phyloP scores from a whole-genome alignment of 805 yeast species.

The Saturnispora besseyi region DNA sequence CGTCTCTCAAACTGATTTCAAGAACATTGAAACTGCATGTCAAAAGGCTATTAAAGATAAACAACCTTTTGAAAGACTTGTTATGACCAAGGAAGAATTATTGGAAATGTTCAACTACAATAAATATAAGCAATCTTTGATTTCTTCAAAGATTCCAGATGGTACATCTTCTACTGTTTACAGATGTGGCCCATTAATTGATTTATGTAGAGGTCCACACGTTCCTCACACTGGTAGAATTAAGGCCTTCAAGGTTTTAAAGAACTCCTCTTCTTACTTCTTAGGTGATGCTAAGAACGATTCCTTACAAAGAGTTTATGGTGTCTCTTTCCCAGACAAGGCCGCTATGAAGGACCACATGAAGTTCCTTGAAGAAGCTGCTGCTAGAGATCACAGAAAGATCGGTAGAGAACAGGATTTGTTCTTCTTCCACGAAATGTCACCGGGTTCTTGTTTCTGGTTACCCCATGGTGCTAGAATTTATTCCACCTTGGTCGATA shows the following conservation, averaged over 20 bases:
- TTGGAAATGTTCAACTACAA: slow-evolving; percentile 91
- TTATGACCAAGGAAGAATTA: slow-evolving; percentile 82
- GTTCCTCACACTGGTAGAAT: slow-evolving; percentile 95
- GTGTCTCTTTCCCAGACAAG: slow-evolving; percentile 98
- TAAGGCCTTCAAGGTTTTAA: slow-evolving; percentile 86
- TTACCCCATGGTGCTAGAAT: slow-evolving; percentile 98
- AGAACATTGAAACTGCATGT: slow-evolving; percentile 74
- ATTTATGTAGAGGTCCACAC: slow-evolving; percentile 96
- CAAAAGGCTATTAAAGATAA: slow-evolving; percentile 88
- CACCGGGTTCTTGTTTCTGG: slow-evolving; percentile 99
- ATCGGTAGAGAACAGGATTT: slow-evolving; percentile 95
- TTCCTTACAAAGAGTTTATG: slow-evolving; percentile 93
- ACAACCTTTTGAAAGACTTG: slow-evolving; percentile 91
- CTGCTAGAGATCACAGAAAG: slow-evolving; percentile 91
- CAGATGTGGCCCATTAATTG: slow-evolving; percentile 96
- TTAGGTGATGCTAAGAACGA: slow-evolving; percentile 89
- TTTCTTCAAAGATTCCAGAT: slow-evolving; percentile 85
- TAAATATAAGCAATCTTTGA: slow-evolving; percentile 87
- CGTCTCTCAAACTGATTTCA: slow-evolving; percentile 77
- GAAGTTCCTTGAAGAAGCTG: slow-evolving; percentile 92
- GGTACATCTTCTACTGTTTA: slow-evolving; percentile 94
- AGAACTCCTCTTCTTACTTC: slow-evolving; percentile 94
- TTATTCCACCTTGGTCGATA: slow-evolving; percentile 75
- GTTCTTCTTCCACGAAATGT: slow-evolving; percentile 90
- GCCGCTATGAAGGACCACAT: slow-evolving; percentile 90